Base-by-base conservation (phyloP, 1,284 basidiomycete genomes). In the Malassezia psittaci region DNA sequence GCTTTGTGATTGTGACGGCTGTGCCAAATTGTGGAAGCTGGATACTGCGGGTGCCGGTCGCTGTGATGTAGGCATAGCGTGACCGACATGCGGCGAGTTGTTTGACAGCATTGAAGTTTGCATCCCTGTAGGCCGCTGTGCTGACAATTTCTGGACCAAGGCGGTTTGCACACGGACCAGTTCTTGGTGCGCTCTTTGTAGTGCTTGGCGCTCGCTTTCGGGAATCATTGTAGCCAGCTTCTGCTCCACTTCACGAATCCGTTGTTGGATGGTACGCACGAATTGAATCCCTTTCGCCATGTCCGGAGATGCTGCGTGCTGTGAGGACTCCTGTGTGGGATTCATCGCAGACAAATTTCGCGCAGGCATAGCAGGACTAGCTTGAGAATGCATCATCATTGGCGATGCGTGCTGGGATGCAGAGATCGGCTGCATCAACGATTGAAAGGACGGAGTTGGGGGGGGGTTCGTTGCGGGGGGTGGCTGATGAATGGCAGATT, bases 241-340 rank as follows among this genome's bases (percentile, higher is more conserved):
- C 44, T 54, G 60, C 42, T 68, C 65, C 19, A 67, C 60, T 16
- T 66, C 65, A 5, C 51, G 56, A 47, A 67, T 59, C n/a, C 60
- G 61, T 42, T 64, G 66, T 33, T 68, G 64, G 51, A 68, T 58
- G 11, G 63, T 59, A 12, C 62, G 66, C 40, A 63, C 41, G 12
- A 68, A 64, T 29, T 68, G 64, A 46, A 63, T 52, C 47, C 58
- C 56, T 58, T 32, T 59, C 48, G 39, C 49, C 51, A 34, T 51
- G 36, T 40, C 59, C 54, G 11, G 43, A 13, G 34, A 36, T 18
- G 34, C 34, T 13, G 18, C 13, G 11, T 34, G 33, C 16, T 21
- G 10, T n/a, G 34, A 36, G 2, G 29, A 34, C 24, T 15, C 11
- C 29, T 6, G 3, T 12, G 34, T 12, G 15, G 34, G 13, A 47